Conservation (phyloP, 2,329 filamentous ascomycete genomes). For the Alternaria arbusti region DNA sequence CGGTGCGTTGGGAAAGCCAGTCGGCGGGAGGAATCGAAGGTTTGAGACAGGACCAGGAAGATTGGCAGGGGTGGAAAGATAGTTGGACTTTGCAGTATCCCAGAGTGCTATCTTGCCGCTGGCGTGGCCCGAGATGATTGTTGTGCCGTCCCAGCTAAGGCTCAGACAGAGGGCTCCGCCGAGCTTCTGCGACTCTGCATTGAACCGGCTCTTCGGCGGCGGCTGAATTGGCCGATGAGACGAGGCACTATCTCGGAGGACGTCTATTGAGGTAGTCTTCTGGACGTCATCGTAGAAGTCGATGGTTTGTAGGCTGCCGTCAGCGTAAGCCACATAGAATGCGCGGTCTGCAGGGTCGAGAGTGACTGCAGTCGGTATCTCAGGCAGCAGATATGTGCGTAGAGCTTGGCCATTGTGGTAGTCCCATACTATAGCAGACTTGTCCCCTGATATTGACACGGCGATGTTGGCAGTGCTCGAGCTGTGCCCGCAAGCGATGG, state of each 20-base stretch:
- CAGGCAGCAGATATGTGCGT: slow-evolving; percentile 80
- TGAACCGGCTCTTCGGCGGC: slow-evolving; percentile 49
- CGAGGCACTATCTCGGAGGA: slow-evolving; percentile 62
- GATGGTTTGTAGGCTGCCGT: slow-evolving; percentile 79
- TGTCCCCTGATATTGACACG: slow-evolving; percentile 83
- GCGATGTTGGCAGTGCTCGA: slow-evolving; percentile 78
- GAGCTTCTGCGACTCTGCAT: slow-evolving; percentile 65
- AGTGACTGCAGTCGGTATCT: slow-evolving; percentile 72
- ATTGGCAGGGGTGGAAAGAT: slow-evolving; percentile 70
- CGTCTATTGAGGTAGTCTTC: slow-evolving; percentile 45
- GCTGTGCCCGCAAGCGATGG: slow-evolving; percentile 68
- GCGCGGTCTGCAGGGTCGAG: slow-evolving; percentile 85
- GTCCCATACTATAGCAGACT: slow-evolving; percentile 92
- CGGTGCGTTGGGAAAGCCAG: slow-evolving; percentile 50
- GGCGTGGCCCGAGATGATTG: slow-evolving; percentile 79
- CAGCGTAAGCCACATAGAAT: slow-evolving; percentile 79
- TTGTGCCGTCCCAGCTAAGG: slow-evolving; percentile 82
- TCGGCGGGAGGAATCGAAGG: slow-evolving; percentile 72
- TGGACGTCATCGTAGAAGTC: slow-evolving; percentile 69
- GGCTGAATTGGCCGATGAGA: slow-evolving; percentile 58
- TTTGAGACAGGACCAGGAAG: slow-evolving; percentile 86
- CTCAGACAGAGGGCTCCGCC: slow-evolving; percentile 72
- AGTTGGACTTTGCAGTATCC: slow-evolving; percentile 76
- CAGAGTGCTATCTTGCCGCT: slow-evolving; percentile 81
- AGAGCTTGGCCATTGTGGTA: slow-evolving; percentile 78